Base-by-base conservation (phyloP, 1,284 basidiomycete genomes). In the Mycena sp. region DNA sequence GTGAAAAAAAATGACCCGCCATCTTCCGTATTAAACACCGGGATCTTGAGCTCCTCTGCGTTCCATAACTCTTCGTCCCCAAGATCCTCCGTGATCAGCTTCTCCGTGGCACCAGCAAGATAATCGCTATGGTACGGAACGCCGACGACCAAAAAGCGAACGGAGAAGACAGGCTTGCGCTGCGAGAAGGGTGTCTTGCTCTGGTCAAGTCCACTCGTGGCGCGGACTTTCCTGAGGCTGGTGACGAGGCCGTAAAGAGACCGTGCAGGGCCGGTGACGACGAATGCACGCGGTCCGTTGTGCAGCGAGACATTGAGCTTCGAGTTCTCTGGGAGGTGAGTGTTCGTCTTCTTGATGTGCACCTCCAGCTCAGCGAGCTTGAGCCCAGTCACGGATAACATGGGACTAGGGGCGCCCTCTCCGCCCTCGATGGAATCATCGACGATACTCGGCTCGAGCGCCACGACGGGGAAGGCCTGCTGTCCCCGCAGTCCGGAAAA, bases 61-160 rank as follows among this genome's bases (percentile, higher is more conserved):
- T 81, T 77, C 94, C 95, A 99, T 40, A 96, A 77, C 70, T 96
- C 94, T 73, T 93, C 86, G 1, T 86, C 89, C 12, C 80, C 81
- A 52, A 97, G 80, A 79, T 98, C 96, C 58, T 85, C 90, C 43
- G 85, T 76, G 41, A 91, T 77, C 61, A 97, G 79, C 75, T 89
- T 91, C 60, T 94, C 87, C 6, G 94, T 90, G 4, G 89, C 91
- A 40, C 87, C 89, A n/a, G 76, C 73, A 56, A 99, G 83, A 78
- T 98, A 98, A 38, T 83, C 81, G 75, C 94, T 96, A 83, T 99
- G 97, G 81, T 96, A 99, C 1, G 97, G 98, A 0, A 96, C 96
- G 67, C 91, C 92, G 72, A 99, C 93, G 29, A 94, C 93, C 71
- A 99, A 82, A 85, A 99, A 99, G 54, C 97, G 90, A 66, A 94